Percentiles rank a stretch among this genome's conserved stretches.
Conservation (phyloP, 2,329 filamentous ascomycete genomes). For the Fusarium denticulatum region DNA sequence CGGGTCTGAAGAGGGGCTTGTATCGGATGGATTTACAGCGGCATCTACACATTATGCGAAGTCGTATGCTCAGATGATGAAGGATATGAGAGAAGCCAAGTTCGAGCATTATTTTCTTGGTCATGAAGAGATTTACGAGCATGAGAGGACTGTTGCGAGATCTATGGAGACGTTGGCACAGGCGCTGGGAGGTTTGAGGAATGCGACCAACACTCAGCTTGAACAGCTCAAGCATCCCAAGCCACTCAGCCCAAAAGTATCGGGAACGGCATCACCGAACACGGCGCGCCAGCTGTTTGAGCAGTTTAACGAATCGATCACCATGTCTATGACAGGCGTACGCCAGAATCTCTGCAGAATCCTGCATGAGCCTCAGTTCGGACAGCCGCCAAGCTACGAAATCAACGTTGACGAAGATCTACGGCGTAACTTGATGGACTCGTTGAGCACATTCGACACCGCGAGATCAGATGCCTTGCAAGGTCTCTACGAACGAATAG, state of each 20-base stretch:
- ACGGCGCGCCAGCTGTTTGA: slow-evolving; percentile 26
- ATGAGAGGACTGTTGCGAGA: slow-evolving; percentile 82
- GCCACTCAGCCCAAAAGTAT: not conserved
- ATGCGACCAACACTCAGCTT: slow-evolving; percentile 90
- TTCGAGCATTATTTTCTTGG: slow-evolving; percentile 88
- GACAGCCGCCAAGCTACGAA: slow-evolving; percentile 54
- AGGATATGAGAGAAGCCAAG: slow-evolving; percentile 84
- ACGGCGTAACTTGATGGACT: slow-evolving; percentile 80
- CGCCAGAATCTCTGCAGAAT: slow-evolving; percentile 25
- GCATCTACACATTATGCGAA: slow-evolving; percentile 71
- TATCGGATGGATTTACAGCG: slow-evolving; percentile 70
- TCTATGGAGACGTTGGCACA: slow-evolving; percentile 88
- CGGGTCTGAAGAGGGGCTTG: slow-evolving; percentile 81
- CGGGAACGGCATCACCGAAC: not conserved
- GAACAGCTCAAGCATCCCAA: slow-evolving; percentile 68
- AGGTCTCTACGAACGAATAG: slow-evolving; percentile 81
- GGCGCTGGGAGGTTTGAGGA: slow-evolving; percentile 87
- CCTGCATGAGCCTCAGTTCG: slow-evolving; percentile 42
- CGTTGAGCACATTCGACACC: slow-evolving; percentile 92
- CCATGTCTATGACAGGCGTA: slow-evolving; percentile 22
- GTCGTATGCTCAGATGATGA: slow-evolving; percentile 75
- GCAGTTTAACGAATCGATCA: slow-evolving; percentile 29
- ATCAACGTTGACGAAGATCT: slow-evolving; percentile 77
- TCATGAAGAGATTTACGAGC: slow-evolving; percentile 78
- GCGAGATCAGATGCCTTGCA: slow-evolving; percentile 85